Base-by-base conservation (phyloP, 495 filamentous ascomycete species). In the Pseudomonodictys pantanalensis region DNA sequence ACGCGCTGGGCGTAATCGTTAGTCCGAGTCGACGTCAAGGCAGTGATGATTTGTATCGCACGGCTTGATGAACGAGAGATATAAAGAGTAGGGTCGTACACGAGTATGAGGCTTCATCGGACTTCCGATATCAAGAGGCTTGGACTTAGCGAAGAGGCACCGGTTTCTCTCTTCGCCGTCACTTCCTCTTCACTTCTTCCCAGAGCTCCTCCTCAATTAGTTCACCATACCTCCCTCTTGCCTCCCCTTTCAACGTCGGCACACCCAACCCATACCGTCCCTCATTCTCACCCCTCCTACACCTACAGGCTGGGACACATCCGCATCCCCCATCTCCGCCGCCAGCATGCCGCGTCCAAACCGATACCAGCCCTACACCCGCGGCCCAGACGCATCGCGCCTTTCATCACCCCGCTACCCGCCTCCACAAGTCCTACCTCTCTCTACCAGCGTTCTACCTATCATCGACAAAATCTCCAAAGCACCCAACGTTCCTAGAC, bases 281-380 rank as follows among this genome's bases (percentile, higher is more conserved):
- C 38, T 41, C 3, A 41, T 15, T 41, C 38, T 41, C 20, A 41
- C 38, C 5, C 38, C 38, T 5, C 38, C 38, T 41, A 41, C 38
- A 15, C 38, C 38, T 5, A n/a, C 38, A 12, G 32, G 15, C 32
- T 35, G 8, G 15, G 15, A 35, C 15, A 35, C 15, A 35, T 35
- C 15, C 12, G 3, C 12, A 5, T 41, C 38, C 15, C 38, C 38
- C 20, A 41, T 41, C 38, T 41, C 38, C 12, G 38, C 38, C 38
- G 38, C 44, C 43, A 48, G 23, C 18, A 61, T 62, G 58, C 58
- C 58, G 1, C 52, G 52, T 2, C 58, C 29, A 43, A 62, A 62
- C 45, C 44, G 58, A 30, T 62, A 62, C 41, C 52, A 62, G 26
- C 58, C 58, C 15, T 62, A 62, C 44, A 41, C 51, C 9, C 58